Base-by-base conservation (phyloP, 2,329 filamentous ascomycete species). In the Stromatinia cepivora region DNA sequence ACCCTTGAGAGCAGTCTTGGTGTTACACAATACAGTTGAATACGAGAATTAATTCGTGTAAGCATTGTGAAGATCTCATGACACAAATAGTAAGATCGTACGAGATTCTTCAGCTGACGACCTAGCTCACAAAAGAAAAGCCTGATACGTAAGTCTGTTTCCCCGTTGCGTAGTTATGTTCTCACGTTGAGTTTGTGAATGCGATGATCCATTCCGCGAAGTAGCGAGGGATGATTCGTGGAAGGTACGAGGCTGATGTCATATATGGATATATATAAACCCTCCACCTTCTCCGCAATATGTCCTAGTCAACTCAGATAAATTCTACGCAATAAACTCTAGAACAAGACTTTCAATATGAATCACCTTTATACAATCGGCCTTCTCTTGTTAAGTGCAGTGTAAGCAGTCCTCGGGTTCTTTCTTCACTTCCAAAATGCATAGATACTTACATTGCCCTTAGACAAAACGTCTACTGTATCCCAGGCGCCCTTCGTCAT, bases 121-220 rank as follows among this genome's bases (percentile, higher is more conserved):
- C 11, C 31, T 25, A 25, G 46, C 28, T 39, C 31, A 34, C 39
- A 9, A 39, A 64, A 25, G 8, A 63, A 48, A 52, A 52, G n/a
- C 34, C 46, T 39, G 31, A 25, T 52, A 25, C 20, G 42, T 48
- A 34, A 48, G 42, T 48, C 22, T 61, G 17, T 34, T 48, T n/a
- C 56, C 42, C 42, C 22, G 31, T 56, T 56, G 48, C 22, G 48
- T 52, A 54, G 9, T 34, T 52, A 54, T 22, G 34, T 66, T 28
- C 28, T 25, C 5, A 20, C n/a, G 42, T 59, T 22, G 54, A 34
- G 45, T 42, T 59, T 13, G 9, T 62, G 42, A 52, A 62, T 62
- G 28, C 31, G 66, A 62, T 67, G 45, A 52, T 67, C 45, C 56
- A 62, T 67, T 67, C 66, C 66, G 48, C 61, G n/a, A 31, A 25